Base-by-base conservation (phyloP, 805 yeast genomes). In the Yamadazyma takamatsuzukensis region DNA sequence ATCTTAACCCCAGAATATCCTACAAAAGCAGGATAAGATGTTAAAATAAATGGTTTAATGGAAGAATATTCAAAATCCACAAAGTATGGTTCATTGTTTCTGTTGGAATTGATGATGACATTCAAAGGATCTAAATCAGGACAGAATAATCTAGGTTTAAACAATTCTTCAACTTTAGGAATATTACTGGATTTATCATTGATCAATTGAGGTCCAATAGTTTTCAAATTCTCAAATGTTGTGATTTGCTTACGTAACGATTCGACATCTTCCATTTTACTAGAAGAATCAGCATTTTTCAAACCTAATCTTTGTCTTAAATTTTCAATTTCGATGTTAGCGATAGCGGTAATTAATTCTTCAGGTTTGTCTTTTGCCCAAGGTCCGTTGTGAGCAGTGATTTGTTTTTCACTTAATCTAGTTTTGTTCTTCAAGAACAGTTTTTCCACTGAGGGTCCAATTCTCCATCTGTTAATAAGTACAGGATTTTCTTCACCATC, bases 51-150 rank as follows among this genome's bases (percentile, higher is more conserved):
- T 30, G 98, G 97, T 54, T 85, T 83, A 42, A 87, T 77, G 12
- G 79, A 57, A 8, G 89, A 58, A 47, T 82, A 80, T 61, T 93
- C 97, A 53, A 89, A 82, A 60, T 90, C 98, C 33, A 88, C 52
- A 41, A 88, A 77, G 48, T 70, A 74, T 13, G 65, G 63, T 6
- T 54, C 57, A 17, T 43, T 47, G 25, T 57, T 51, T 19, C 55
- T 54, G 9, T 68, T 61, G n/a, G 59, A 58, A 19, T 45, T 41
- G 15, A 71, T 54, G 27, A 88, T 66, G 6, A 86, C 85, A 53
- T 90, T 90, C 75, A 89, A 70, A 15, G 98, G 97, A 55, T 87
- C 94, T 44, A 93, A 62, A 55, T 93, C 97, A 4, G 96, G 90
- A 42, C 79, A 71, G 43, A 64, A 75, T 33, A 90, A 62, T 47